Percentiles rank a stretch among this genome's conserved stretches.
phyloP scores from a whole-genome alignment of 257 asterid genomes.

The Penstemon davidsonii region DNA sequence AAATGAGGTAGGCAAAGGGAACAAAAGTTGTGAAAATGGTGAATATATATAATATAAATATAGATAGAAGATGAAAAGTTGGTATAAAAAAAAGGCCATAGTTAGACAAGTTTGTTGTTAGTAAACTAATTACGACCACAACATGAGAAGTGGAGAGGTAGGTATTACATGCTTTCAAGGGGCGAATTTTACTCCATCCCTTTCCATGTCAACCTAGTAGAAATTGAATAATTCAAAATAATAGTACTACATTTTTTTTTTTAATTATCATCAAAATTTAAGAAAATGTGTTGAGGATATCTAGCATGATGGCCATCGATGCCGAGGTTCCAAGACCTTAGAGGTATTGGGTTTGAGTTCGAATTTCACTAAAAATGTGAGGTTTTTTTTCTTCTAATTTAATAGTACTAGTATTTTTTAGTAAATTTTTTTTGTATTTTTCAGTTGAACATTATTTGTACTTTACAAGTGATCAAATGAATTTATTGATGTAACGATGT shows the following conservation, averaged over 20 bases:
- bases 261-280: neutral
- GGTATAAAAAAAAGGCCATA: slow-evolving; percentile 34
- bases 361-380: no score
- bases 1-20: slow-evolving; percentile 32
- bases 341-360: no score
- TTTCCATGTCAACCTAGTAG: slow-evolving; percentile 19
- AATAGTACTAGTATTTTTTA: no score
- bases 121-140: slow-evolving; percentile 20
- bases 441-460: no score
- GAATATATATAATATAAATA: slow-evolving; percentile 11
- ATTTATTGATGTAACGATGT: no score
- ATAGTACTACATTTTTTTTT: neutral
- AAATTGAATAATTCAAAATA: neutral
- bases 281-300: neutral
- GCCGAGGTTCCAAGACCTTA: no score
- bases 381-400: no score
- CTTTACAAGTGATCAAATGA: no score
- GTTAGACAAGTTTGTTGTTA: slow-evolving; percentile 38
- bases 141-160: slow-evolving; percentile 37
- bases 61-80: neutral
- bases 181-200: slow-evolving; percentile 30
- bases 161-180: slow-evolving; percentile 18
- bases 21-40: slow-evolving; percentile 19
- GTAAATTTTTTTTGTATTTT: no score
- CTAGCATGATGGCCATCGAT: no score